Conservation (phyloP, 2,329 filamentous ascomycete species). For the Colletotrichum spaethianum region DNA sequence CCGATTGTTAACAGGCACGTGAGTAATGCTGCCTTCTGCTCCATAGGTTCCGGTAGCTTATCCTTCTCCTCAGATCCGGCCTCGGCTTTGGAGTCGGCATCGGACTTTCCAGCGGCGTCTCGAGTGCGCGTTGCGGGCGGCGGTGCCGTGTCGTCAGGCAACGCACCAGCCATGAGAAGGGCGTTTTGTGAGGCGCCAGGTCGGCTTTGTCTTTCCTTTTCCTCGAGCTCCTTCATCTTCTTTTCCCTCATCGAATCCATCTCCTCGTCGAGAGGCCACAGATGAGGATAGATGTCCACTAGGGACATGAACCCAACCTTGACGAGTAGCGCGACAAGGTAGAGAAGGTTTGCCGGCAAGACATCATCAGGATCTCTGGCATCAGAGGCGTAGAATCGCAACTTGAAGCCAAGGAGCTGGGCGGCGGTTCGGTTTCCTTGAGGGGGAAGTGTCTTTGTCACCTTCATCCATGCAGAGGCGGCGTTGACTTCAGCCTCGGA, state of each 20-base stretch:
- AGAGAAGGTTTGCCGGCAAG: conserved; percentile 92
- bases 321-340: conserved; percentile 90
- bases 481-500: conserved; percentile 66
- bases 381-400: conserved; percentile 91
- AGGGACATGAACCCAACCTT: conserved; percentile 98
- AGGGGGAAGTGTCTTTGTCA: conserved; percentile 86
- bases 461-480: conserved; percentile 81
- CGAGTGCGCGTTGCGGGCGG: conserved; percentile 59
- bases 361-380: conserved; percentile 82
- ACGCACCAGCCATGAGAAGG: conserved; percentile 86
- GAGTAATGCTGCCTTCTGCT: conserved; percentile 90
- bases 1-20: conserved; percentile 91
- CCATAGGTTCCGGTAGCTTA: conserved; percentile 78
- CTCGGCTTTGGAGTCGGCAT: conserved; percentile 66
- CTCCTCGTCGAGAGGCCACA: conserved; percentile 86
- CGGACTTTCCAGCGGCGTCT: conserved; percentile 66
- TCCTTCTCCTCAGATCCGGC: conserved; percentile 63
- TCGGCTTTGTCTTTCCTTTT: conserved; percentile 80
- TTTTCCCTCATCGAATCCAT: conserved; percentile 83
- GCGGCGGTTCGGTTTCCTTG: conserved; percentile 92
- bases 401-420: conserved; percentile 95
- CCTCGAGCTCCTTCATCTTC: conserved; percentile 81
- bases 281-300: conserved; percentile 89
- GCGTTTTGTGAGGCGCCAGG: conserved; percentile 85
- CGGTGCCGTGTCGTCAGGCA: conserved; percentile 83